Base-by-base conservation (phyloP, 495 filamentous ascomycete genomes). In the Poronia punctata region DNA sequence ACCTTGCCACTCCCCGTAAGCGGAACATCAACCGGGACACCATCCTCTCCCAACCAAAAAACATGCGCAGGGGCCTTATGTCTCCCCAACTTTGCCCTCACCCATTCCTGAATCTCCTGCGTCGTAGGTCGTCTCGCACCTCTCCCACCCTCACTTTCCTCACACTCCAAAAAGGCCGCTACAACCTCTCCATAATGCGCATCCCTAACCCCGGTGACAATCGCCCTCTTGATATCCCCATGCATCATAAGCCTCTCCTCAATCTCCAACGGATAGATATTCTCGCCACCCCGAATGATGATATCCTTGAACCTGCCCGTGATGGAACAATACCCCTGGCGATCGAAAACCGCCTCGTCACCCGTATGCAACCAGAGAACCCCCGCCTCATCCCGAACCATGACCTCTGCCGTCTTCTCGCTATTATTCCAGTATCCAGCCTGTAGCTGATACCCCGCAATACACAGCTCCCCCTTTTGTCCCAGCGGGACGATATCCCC, bases 1-100 rank as follows among this genome's bases (percentile, higher is more conserved):
- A 85, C 73, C 63, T 85, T 85, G 6, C 81, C 81, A 55, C 80
- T 85, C 1, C 80, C 80, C 22, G 81, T 85, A 38, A 83, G 60
- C 3, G 80, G 81, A 3, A 81, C 62, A 7, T 68, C 62, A 3
- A 46, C 56, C 12, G 72, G 67, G n/a, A 78, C 63, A n/a, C 70
- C 75, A 35, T 75, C 72, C 47, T 74, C 58, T 1, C 80, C 80
- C 35, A 83, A 70, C 57, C 78, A 82, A 47, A 84, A 83, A 12
- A 85, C 55, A 47, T 82, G 68, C 35, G 70, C 66, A 2, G 80
- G 81, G 22, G 79, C 75, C 60, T 85, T 85, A 56, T 85, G 80
- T 18, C 75, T 62, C 0, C 80, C 80, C 14, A 85, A 64, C 10
- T 72, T 73, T 34, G 72, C 59, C 24, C 78, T 61, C 3, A 75